Conservation (phyloP, 148 eudicot genomes). For the Polygonum aviculare region DNA sequence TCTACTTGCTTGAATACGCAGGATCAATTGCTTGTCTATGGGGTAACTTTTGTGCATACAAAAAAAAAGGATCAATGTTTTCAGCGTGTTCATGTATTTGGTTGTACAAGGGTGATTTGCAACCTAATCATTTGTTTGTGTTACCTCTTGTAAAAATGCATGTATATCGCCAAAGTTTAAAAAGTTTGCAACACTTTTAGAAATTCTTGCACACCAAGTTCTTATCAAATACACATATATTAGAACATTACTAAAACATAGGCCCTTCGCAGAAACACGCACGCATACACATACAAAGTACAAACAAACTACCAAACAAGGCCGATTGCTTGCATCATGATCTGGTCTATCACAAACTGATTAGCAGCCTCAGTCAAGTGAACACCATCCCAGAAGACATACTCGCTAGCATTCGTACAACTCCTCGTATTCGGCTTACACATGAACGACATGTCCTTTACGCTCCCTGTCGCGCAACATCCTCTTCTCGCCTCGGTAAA, state of each 20-base stretch:
- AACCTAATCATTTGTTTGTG: background rate
- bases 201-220: too few species aligned
- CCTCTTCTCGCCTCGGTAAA: conserved; percentile 76
- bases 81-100: too few species aligned
- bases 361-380: conserved; percentile 94
- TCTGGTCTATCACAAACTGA: conserved; percentile 59
- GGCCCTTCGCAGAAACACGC: background rate
- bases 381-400: conserved; percentile 94
- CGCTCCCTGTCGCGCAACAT: conserved; percentile 81
- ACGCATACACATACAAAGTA: background rate
- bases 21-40: background rate
- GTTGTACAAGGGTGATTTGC: too few species aligned
- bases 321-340: conserved; percentile 45
- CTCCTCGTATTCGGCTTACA: conserved; percentile 68
- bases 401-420: conserved; percentile 69
- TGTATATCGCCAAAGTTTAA: too few species aligned
- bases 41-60: background rate
- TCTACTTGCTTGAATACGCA: background rate
- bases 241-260: background rate
- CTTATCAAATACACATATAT: too few species aligned
- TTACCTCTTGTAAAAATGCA: background rate
- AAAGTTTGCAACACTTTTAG: too few species aligned
- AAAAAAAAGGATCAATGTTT: background rate
- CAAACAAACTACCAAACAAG: conserved; percentile 26
- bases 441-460: conserved; percentile 67